A percentile compares a stretch with the other conserved stretches of the same genome.
Conservation (phyloP, 257 asterid genomes). For the Salvia hispanica region DNA sequence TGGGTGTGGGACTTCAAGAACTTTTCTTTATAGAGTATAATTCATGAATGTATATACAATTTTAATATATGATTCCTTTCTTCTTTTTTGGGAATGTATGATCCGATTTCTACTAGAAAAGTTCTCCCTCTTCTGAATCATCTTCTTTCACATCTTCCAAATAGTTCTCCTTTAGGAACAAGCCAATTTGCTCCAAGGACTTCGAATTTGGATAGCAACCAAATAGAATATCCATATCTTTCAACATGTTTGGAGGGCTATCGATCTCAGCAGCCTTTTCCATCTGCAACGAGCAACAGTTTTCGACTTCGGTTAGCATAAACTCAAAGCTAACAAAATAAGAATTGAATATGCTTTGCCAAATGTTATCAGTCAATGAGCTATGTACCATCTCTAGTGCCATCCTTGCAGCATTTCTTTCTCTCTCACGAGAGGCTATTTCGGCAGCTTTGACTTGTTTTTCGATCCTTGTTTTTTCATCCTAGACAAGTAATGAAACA, state of each 20-base stretch:
- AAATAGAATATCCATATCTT: conserved; percentile 44
- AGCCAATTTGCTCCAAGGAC: conserved; percentile 59
- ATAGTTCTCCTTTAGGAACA: conserved; percentile 49
- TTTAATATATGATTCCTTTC: too few relatives aligned
- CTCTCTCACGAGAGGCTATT: conserved; percentile 50
- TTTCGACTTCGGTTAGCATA: too few relatives aligned
- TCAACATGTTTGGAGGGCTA: conserved; percentile 39
- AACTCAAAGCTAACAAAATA: too few relatives aligned
- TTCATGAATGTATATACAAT: too few relatives aligned
- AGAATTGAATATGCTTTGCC: background rate
- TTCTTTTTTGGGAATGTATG: too few relatives aligned
- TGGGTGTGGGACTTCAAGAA: too few relatives aligned
- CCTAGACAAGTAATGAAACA: conserved; percentile 35
- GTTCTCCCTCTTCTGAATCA: too few relatives aligned
- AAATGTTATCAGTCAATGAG: background rate
- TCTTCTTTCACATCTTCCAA: conserved; percentile 7
- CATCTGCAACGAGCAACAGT: conserved; percentile 40
- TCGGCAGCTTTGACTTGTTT: conserved; percentile 68
- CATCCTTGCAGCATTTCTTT: conserved; percentile 65
- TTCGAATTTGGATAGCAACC: conserved; percentile 21
- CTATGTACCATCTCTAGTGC: conserved; percentile 56
- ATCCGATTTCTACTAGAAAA: too few relatives aligned
- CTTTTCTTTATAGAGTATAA: too few relatives aligned
- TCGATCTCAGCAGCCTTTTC: conserved; percentile 48
- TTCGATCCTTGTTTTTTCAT: conserved; percentile 55